phyloP scores from a whole-genome alignment of 1,284 basidiomycete genomes.

The Salmacisia buchloeana region DNA sequence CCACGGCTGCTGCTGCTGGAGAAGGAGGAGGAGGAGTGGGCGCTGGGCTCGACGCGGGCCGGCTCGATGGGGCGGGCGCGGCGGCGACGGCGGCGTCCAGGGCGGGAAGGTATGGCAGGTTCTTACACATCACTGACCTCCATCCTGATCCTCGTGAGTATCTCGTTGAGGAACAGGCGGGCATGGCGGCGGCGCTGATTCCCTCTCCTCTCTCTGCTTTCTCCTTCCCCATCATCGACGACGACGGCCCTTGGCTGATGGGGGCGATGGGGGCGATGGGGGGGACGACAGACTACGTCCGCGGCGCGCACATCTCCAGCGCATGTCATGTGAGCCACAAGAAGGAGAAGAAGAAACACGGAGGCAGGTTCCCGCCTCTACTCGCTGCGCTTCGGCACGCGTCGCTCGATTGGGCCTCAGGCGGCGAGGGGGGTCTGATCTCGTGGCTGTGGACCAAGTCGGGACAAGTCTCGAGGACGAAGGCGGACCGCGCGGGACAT shows the following conservation, averaged over 20 bases:
- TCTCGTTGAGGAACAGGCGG: slow-evolving; percentile 22
- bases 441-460: neutral
- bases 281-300: neutral
- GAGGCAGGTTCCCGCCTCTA: slow-evolving; percentile 14
- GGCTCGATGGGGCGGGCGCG: neutral
- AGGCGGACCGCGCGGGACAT: slow-evolving; percentile 13
- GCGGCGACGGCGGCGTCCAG: neutral
- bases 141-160: slow-evolving; percentile 66
- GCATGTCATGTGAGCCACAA: slow-evolving; percentile 13
- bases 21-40: neutral
- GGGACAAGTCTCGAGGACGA: neutral
- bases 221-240: no score
- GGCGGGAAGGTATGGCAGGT: slow-evolving; percentile 57
- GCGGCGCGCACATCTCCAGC: neutral
- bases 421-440: neutral
- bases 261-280: neutral
- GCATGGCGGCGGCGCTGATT: neutral
- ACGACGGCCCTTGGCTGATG: neutral
- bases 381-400: neutral
- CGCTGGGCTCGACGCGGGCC: neutral
- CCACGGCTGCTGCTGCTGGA: no score
- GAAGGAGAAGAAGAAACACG: slow-evolving; percentile 33
- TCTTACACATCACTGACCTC: slow-evolving; percentile 72
- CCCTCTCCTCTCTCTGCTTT: neutral
- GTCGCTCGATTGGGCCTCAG: neutral